phyloP scores from a whole-genome alignment of 1,284 basidiomycete species.

The Pseudozyma hubeiensis region DNA sequence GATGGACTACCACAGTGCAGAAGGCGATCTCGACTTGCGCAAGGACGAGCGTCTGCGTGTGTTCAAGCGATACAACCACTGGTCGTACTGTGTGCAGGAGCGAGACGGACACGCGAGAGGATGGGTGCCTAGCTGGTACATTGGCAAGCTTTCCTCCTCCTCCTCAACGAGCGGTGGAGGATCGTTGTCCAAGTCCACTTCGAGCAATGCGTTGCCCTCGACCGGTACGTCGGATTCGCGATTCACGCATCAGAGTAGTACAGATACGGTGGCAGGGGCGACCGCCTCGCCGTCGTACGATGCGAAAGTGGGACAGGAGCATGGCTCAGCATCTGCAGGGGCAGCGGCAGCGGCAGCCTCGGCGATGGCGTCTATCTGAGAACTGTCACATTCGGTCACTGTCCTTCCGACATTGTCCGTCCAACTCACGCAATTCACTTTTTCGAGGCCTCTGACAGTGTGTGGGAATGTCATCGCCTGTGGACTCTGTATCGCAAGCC shows the following conservation, averaged over 20 bases:
- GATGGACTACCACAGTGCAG: constrained; percentile 88
- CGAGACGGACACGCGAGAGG: constrained; percentile 56
- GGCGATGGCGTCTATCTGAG: background rate
- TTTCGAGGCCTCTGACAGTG: too few relatives aligned
- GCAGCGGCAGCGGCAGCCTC: background rate
- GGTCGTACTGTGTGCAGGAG: constrained; percentile 77
- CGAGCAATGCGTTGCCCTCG: constrained; percentile 13
- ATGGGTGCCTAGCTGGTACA: constrained; percentile 68
- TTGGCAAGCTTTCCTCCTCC: constrained; percentile 45
- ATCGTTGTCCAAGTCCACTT: constrained; percentile 14
- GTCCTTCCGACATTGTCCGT: background rate
- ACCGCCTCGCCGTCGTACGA: constrained; percentile 24
- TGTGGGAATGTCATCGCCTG: too few relatives aligned
- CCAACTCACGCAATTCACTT: too few relatives aligned
- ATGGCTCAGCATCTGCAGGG: background rate
- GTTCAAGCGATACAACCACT: constrained; percentile 95
- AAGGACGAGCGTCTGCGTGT: constrained; percentile 89
- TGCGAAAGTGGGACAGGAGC: constrained; percentile 9
- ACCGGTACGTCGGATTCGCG: constrained; percentile 13
- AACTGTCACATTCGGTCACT: too few relatives aligned
- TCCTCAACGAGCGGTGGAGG: constrained; percentile 4
- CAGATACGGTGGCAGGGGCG: constrained; percentile 1
- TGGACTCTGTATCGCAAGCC: too few relatives aligned
- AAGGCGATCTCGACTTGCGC: constrained; percentile 84
- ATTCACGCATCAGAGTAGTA: background rate